Evolutionary conservation across 2,329 filamentous ascomycete genomes (phyloP).

Genomic region (Talaromyces sp.): DNA sequence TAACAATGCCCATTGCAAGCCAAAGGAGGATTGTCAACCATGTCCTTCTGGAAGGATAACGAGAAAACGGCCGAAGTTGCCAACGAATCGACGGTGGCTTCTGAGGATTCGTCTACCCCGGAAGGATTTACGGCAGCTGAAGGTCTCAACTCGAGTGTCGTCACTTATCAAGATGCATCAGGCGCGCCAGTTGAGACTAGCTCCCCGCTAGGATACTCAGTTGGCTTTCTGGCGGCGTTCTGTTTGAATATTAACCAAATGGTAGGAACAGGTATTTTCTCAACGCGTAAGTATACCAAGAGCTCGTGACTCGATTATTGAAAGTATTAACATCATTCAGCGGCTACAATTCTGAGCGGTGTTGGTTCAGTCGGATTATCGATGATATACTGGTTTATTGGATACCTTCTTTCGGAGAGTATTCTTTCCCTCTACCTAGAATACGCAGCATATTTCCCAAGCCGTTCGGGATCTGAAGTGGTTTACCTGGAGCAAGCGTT

Average conservation of each 20-base stretch:
- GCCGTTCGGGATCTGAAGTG: conserved; percentile 66
- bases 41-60: too few species aligned
- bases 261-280: conserved; percentile 67
- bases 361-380: conserved; percentile 65
- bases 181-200: conserved; percentile 22
- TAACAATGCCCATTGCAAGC: too few species aligned
- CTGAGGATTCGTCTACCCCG: too few species aligned
- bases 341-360: conserved; percentile 59
- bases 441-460: conserved; percentile 66
- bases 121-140: too few species aligned
- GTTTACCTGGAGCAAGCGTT: conserved; percentile 71
- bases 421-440: conserved; percentile 65
- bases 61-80: too few species aligned
- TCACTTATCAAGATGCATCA: too few species aligned
- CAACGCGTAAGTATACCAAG: conserved; percentile 59
- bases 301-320: not conserved
- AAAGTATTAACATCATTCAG: conserved; percentile 34
- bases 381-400: conserved; percentile 67
- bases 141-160: too few species aligned
- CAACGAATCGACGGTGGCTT: too few species aligned
- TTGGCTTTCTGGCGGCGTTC: conserved; percentile 59
- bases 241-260: conserved; percentile 66
- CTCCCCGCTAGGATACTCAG: conserved; percentile 63
- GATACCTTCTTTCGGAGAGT: conserved; percentile 60
- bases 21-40: too few species aligned